phyloP scores from a whole-genome alignment of 306 rosid species.

The Prunus persica region Prunus_persica_NCBIv2 NC_034014.1:8071501-8072000 shows the following conservation, averaged over 20 bases:
- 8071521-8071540: slow-evolving; percentile 21
- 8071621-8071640: not conserved
- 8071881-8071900: not conserved
- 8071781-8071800: not conserved
- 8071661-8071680: not conserved
- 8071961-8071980: slow-evolving; percentile 3
- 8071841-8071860: not conserved
- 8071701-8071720: too few relatives aligned
- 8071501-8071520: slow-evolving; percentile 7
- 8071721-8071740: not conserved
- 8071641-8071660: not conserved
- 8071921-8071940: slow-evolving; percentile 23
- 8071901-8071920: slow-evolving; percentile 14
- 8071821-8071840: not conserved
- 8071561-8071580: not conserved
- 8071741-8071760: too few relatives aligned
- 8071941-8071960: slow-evolving; percentile 21
- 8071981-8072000: slow-evolving; percentile 33
- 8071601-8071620: not conserved
- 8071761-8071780: too few relatives aligned
- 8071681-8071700: too few relatives aligned
- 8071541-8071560: slow-evolving; percentile 51
- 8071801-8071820: not conserved
- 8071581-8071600: not conserved
- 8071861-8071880: slow-evolving; percentile 6